Conservation (phyloP, 257 asterid species). For the Echites panduratus region DNA sequence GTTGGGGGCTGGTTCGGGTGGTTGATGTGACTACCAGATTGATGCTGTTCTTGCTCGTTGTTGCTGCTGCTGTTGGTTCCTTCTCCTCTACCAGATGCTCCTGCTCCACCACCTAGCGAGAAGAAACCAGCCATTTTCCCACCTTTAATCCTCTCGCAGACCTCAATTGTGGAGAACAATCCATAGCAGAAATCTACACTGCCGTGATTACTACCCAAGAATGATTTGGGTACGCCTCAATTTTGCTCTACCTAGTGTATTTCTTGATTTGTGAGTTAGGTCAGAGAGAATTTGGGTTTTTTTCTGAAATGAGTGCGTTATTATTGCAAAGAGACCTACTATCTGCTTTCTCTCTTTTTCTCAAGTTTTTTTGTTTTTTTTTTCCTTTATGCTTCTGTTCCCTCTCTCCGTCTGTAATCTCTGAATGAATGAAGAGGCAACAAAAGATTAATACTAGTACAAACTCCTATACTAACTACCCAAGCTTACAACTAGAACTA, state of each 20-base stretch:
- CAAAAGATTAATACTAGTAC: not conserved
- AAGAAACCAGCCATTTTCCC: slow-evolving; percentile 71
- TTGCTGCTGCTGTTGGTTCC: slow-evolving; percentile 24
- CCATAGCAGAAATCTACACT: slow-evolving; percentile 47
- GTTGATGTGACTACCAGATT: slow-evolving; percentile 1
- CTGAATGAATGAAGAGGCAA: not conserved
- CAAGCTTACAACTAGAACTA: not conserved
- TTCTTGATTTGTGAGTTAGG: slow-evolving; percentile 33
- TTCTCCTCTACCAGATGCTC: slow-evolving; percentile 8
- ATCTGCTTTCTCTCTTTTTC: not conserved
- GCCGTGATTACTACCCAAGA: slow-evolving; percentile 34
- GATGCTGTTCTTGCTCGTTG: slow-evolving; percentile 21
- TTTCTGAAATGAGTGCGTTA: slow-evolving; percentile 1
- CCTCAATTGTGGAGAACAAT: slow-evolving; percentile 39
- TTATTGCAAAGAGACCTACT: slow-evolving; percentile 3
- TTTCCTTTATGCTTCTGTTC: not conserved
- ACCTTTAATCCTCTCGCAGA: slow-evolving; percentile 19
- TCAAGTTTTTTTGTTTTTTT: not conserved
- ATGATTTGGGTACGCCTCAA: slow-evolving; percentile 23
- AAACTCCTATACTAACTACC: not conserved
- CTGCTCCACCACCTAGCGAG: slow-evolving; percentile 60
- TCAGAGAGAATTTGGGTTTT: slow-evolving; percentile 12
- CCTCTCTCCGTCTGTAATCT: not conserved
- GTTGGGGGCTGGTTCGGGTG: slow-evolving; percentile 15
- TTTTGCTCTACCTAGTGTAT: slow-evolving; percentile 16